Percentiles rank a stretch among this genome's conserved stretches.
Evolutionary conservation across 1,139 yeast genomes (phyloP).

Genomic region (Blastobotrys elegans): DNA sequence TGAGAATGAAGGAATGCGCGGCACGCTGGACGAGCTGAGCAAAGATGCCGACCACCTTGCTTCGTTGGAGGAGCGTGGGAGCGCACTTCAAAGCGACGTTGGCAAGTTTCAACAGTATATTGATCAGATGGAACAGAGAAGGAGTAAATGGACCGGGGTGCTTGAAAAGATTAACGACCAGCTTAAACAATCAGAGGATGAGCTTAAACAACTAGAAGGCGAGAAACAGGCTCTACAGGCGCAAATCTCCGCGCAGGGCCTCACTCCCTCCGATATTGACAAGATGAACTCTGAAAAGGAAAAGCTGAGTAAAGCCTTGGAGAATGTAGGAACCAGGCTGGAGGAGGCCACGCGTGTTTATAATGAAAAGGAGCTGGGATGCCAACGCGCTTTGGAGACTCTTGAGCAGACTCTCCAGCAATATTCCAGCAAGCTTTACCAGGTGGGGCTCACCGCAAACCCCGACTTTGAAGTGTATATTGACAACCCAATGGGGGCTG

Average conservation of each 20-base stretch:
- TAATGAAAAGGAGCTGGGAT: slow-evolving; percentile 44
- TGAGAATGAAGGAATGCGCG: slow-evolving; percentile 37
- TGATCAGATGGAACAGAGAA: slow-evolving; percentile 58
- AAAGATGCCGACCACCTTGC: slow-evolving; percentile 41
- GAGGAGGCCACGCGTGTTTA: slow-evolving; percentile 38
- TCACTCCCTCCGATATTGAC: slow-evolving; percentile 59
- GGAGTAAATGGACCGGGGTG: slow-evolving; percentile 58
- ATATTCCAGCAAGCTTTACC: slow-evolving; percentile 52
- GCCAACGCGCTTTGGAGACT: slow-evolving; percentile 46
- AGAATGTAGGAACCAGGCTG: slow-evolving; percentile 43
- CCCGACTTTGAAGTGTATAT: slow-evolving; percentile 32
- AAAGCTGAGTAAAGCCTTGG: slow-evolving; percentile 52
- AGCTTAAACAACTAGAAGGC: slow-evolving; percentile 40
- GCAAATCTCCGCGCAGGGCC: slow-evolving; percentile 50
- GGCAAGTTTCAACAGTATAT: slow-evolving; percentile 67
- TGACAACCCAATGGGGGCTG: slow-evolving; percentile 32
- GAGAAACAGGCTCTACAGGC: slow-evolving; percentile 46
- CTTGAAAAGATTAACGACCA: slow-evolving; percentile 54
- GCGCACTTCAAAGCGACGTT: slow-evolving; percentile 67
- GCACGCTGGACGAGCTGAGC: slow-evolving; percentile 31
- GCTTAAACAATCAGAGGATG: slow-evolving; percentile 44
- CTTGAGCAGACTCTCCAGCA: slow-evolving; percentile 49
- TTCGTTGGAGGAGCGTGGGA: slow-evolving; percentile 50
- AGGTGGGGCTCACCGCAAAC: slow-evolving; percentile 36
- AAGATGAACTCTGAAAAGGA: slow-evolving; percentile 58